Base-by-base conservation (phyloP, 2,329 filamentous ascomycete species). In the Beauveria australis region DNA sequence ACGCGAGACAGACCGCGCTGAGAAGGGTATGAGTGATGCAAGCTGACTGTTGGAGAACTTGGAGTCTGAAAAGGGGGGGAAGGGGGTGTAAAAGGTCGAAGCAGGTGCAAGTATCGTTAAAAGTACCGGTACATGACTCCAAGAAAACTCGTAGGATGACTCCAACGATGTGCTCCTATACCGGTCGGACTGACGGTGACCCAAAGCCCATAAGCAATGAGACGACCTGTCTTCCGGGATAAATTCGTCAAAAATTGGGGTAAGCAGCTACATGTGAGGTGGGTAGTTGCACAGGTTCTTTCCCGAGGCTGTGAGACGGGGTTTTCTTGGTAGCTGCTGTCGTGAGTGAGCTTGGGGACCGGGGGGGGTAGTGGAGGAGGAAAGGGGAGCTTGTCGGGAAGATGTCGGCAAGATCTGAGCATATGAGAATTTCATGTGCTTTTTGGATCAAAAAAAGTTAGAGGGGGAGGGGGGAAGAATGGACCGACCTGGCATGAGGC, bases 241-340 rank as follows among this genome's bases (percentile, higher is more conserved):
- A 53, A 51, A 53, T 48, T 61, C 59, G 59, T 61, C 12, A 18
- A 14, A 14, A 52, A 33, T 59, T 59, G 56, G 56, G 37, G 56
- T 59, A 52, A 44, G 18, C 6, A 41, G 37, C 26, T 40, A 58
- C 46, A 51, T 41, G 55, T 49, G 47, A 51, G 37, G 55, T 46
- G 55, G 4, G 3, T 1, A 12, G 12, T 48, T 43, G 7, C 16
- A 19, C n/a, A 26, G 33, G 10, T 16, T 10, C 26, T 57, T 52
- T 59, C 46, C 52, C 40, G 52, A 54, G 52, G 52, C 24, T 44
- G 40, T 54, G 43, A 53, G 52, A 16, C 40, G 18, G 18, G 9
- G 9, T 12, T 40, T 16, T 37, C 44, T 24, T 24, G 44, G 7
- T 30, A 16, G 53, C 24, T 33, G 24, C 18, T 30, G 33, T 46